Evolutionary conservation across 352 stramenopile genomes (phyloP).

Genomic region (Globisporangium alternatum): DNA sequence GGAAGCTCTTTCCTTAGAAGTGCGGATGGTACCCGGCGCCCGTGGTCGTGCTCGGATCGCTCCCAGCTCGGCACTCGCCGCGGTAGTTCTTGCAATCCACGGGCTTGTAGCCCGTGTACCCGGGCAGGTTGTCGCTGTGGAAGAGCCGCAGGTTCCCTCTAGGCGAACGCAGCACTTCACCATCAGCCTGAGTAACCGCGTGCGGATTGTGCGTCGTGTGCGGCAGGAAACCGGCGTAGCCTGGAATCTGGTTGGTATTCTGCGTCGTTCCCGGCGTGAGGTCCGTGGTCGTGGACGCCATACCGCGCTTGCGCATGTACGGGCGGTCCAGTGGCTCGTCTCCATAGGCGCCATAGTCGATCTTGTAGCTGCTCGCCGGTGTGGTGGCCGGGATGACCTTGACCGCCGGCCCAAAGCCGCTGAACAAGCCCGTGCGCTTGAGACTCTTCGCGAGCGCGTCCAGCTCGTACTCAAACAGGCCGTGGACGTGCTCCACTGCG

Average conservation of each 20-base stretch:
- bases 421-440: slow-evolving; percentile 20
- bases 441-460: slow-evolving; percentile 16
- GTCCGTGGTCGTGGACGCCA: slow-evolving; percentile 77
- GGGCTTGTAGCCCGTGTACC: slow-evolving; percentile 81
- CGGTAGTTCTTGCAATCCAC: slow-evolving; percentile 77
- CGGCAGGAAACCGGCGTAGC: slow-evolving; percentile 74
- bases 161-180: slow-evolving; percentile 31
- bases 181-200: slow-evolving; percentile 55
- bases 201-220: slow-evolving; percentile 52
- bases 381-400: slow-evolving; percentile 61
- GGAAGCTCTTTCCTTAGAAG: slow-evolving; percentile 24
- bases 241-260: slow-evolving; percentile 79
- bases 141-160: slow-evolving; percentile 62
- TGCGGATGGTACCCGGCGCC: slow-evolving; percentile 59
- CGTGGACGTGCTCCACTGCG: slow-evolving; percentile 37
- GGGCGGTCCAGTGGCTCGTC: slow-evolving; percentile 53
- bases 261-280: slow-evolving; percentile 64
- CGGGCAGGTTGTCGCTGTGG: slow-evolving; percentile 78
- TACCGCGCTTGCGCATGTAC: slow-evolving; percentile 73
- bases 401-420: slow-evolving; percentile 11
- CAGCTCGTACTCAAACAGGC: slow-evolving; percentile 39
- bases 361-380: slow-evolving; percentile 61
- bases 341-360: slow-evolving; percentile 72
- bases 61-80: slow-evolving; percentile 65
- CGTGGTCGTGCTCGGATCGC: slow-evolving; percentile 53